These are phyloP conservation scores for Hypholoma fasciculare DNA, from an alignment of 768 basidiomycete species.

Conservation along the genomic window DNA sequence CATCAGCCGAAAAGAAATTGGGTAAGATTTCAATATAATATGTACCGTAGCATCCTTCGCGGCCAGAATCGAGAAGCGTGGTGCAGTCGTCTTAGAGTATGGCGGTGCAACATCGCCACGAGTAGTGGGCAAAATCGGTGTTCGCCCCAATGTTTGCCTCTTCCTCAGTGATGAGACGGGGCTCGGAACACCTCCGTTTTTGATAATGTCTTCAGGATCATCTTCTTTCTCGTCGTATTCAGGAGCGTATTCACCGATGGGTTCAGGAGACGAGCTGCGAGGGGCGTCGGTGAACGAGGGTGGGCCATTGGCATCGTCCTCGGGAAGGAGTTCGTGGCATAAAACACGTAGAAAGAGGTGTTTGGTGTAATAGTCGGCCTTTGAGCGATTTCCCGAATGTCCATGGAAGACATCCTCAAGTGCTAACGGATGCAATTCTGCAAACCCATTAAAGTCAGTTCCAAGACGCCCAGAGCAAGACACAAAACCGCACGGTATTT, in stretches of 20 bases:
- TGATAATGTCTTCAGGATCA: constrained; percentile 5
- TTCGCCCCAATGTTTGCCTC: constrained; percentile 1
- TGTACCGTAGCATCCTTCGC: constrained; percentile 23
- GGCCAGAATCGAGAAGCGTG: constrained; percentile 18
- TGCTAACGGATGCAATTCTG: constrained; percentile 70
- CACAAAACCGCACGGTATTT: constrained; percentile 51
- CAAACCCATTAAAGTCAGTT: neutral
- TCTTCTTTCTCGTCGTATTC: constrained; percentile 12
- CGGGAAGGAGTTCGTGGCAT: constrained; percentile 54
- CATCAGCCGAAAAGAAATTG: neutral
- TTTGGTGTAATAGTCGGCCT: constrained; percentile 67
- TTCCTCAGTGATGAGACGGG: constrained; percentile 4
- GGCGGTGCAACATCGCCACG: constrained; percentile 12
- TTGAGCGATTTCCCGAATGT: constrained; percentile 55
- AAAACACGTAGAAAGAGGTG: constrained; percentile 74
- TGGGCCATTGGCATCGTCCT: constrained; percentile 18
- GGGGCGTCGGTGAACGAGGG: constrained; percentile 26
- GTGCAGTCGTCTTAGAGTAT: constrained; percentile 5
- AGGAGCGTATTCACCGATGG: constrained; percentile 22
- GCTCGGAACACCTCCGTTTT: constrained; percentile 1
- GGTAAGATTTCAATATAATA: neutral
- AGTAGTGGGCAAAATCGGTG: constrained; percentile 24
- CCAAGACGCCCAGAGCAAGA: neutral
- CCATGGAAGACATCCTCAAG: constrained; percentile 69
- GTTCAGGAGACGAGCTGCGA: constrained; percentile 38